Percentiles rank a stretch among this genome's conserved stretches.
Evolutionary conservation across 805 yeast genomes (phyloP).

Genomic region (Clavispora asparagi): DNA sequence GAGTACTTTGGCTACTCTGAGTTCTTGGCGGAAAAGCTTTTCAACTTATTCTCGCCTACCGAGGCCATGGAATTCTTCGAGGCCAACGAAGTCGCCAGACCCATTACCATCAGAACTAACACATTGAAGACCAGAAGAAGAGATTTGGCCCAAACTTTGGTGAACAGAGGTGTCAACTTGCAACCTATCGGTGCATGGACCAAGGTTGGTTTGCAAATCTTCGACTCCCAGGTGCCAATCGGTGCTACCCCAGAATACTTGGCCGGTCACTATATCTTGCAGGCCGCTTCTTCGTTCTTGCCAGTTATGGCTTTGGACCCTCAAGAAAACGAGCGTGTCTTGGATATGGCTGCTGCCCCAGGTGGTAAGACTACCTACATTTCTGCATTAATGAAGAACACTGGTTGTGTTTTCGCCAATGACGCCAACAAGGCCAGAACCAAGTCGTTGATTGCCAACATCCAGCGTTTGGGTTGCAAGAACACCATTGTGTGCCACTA

Average conservation of each 20-base stretch:
- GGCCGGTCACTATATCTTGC: constrained; percentile 96
- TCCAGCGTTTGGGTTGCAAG: constrained; percentile 93
- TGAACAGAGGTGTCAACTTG: constrained; percentile 93
- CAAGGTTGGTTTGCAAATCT: constrained; percentile 93
- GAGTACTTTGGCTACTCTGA: constrained; percentile 91
- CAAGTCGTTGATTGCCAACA: constrained; percentile 92
- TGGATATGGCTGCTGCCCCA: constrained; percentile 99
- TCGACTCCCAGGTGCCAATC: constrained; percentile 98
- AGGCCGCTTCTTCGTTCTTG: constrained; percentile 96
- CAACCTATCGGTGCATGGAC: constrained; percentile 99
- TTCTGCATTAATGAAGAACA: constrained; percentile 94
- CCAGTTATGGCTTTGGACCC: constrained; percentile 98
- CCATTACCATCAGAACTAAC: constrained; percentile 96
- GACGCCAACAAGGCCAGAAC: constrained; percentile 97
- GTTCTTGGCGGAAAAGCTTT: constrained; percentile 89
- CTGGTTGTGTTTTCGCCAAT: constrained; percentile 96
- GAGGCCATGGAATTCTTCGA: constrained; percentile 98
- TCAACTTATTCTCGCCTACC: constrained; percentile 84
- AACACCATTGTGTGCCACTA: constrained; percentile 95
- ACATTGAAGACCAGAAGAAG: constrained; percentile 92
- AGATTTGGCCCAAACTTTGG: constrained; percentile 90
- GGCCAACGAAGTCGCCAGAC: constrained; percentile 96
- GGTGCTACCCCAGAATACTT: constrained; percentile 99
- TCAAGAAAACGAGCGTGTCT: constrained; percentile 90
- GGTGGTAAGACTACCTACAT: constrained; percentile 98